Percentiles rank a stretch among this genome's conserved stretches.
Conservation (phyloP, 2,329 filamentous ascomycete species). For the Reticulascus tulasneorum region DNA sequence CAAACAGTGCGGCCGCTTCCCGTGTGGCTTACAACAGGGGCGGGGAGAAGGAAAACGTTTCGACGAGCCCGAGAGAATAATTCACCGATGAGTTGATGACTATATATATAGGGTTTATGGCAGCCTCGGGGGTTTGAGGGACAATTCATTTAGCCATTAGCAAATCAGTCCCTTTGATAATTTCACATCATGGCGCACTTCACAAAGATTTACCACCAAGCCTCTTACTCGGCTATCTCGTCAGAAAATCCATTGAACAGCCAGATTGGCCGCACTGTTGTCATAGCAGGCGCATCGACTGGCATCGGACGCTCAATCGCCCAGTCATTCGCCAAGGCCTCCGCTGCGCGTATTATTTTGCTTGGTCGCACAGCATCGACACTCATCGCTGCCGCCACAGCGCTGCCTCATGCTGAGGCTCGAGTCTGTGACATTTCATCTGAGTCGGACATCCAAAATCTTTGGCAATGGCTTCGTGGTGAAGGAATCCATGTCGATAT, state of each 20-base stretch:
- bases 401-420: conserved; percentile 11
- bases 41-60: no score
- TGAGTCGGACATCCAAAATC: neutral
- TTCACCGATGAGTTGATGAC: no score
- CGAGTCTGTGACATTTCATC: neutral
- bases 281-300: conserved; percentile 64
- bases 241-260: conserved; percentile 31
- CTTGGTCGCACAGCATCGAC: conserved; percentile 28
- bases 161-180: no score
- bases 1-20: no score
- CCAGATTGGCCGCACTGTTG: conserved; percentile 45
- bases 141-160: no score
- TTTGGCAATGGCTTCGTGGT: conserved; percentile 5
- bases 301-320: conserved; percentile 65
- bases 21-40: no score
- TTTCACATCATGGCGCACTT: no score
- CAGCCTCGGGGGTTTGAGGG: no score
- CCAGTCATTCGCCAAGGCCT: conserved; percentile 45
- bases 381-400: conserved; percentile 23
- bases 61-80: no score
- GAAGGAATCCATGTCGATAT: conserved; percentile 21
- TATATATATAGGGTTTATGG: no score
- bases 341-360: conserved; percentile 32
- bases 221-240: conserved; percentile 32
- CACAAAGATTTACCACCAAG: conserved; percentile 27